Evolutionary conservation across 2,329 filamentous ascomycete species (phyloP).

Genomic region (Torrubiella hemipterigena): DNA sequence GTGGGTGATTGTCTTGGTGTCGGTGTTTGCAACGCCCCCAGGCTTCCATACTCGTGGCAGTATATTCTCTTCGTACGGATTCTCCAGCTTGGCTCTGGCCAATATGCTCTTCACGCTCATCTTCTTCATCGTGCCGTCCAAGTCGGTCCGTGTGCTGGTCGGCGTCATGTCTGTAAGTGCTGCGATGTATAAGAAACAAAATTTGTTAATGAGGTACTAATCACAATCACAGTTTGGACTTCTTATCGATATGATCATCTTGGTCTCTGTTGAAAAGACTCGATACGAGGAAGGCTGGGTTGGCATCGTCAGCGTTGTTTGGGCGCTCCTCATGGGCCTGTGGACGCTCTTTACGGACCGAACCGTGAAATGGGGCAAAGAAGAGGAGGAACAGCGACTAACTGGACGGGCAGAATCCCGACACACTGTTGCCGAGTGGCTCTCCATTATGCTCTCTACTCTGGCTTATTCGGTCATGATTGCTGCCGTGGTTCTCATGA

Average conservation of each 20-base stretch:
- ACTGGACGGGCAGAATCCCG: constrained; percentile 82
- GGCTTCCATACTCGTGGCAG: constrained; percentile 77
- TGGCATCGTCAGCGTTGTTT: constrained; percentile 74
- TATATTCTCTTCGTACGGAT: constrained; percentile 85
- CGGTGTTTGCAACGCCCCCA: constrained; percentile 81
- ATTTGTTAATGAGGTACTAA: constrained; percentile 37
- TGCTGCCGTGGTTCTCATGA: constrained; percentile 60
- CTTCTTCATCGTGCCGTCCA: constrained; percentile 80
- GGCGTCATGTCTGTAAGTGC: constrained; percentile 43
- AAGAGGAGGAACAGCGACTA: constrained; percentile 81
- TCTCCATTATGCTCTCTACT: constrained; percentile 64
- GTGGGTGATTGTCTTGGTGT: constrained; percentile 86
- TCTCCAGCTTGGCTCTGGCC: constrained; percentile 63
- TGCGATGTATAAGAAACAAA: constrained; percentile 8
- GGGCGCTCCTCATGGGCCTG: constrained; percentile 64
- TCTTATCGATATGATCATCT: constrained; percentile 61
- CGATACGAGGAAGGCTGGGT: constrained; percentile 83
- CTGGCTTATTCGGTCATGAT: constrained; percentile 58
- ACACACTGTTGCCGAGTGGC: constrained; percentile 73
- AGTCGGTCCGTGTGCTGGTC: constrained; percentile 62
- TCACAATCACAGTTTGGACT: constrained; percentile 16
- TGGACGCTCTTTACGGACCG: constrained; percentile 74
- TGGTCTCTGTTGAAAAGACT: constrained; percentile 61
- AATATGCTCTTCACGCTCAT: constrained; percentile 67
- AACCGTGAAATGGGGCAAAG: constrained; percentile 82